phyloP scores from a whole-genome alignment of 495 filamentous ascomycete genomes.

The Trichoderma erinaceum region DNA sequence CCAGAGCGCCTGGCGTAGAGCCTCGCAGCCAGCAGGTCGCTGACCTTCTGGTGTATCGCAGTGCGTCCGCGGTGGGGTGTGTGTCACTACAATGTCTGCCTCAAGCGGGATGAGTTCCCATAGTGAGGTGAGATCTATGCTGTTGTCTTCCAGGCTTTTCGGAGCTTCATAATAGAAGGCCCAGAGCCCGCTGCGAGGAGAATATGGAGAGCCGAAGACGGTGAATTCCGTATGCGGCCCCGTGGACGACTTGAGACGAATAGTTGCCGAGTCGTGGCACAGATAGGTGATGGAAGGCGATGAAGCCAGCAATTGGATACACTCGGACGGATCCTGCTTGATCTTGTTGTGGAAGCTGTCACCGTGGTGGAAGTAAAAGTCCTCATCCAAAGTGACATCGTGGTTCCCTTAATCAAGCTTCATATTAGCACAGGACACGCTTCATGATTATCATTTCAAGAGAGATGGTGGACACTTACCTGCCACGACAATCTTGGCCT shows the following conservation, averaged over 20 bases:
- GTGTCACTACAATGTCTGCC: constrained; percentile 80
- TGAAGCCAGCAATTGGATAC: constrained; percentile 48
- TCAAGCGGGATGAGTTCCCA: constrained; percentile 58
- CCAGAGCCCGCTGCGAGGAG: constrained; percentile 58
- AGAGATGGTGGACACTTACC: constrained; percentile 44
- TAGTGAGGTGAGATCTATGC: constrained; percentile 25
- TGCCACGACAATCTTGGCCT: constrained; percentile 75
- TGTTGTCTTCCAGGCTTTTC: neutral
- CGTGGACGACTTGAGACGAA: constrained; percentile 49
- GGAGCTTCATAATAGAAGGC: constrained; percentile 58
- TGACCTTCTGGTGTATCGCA: constrained; percentile 57
- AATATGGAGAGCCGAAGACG: constrained; percentile 71
- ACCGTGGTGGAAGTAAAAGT: constrained; percentile 55
- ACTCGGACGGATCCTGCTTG: constrained; percentile 51
- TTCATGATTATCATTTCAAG: constrained; percentile 27
- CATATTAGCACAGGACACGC: constrained; percentile 28
- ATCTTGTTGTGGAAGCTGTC: constrained; percentile 52
- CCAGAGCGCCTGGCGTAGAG: constrained; percentile 62
- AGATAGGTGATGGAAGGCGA: constrained; percentile 59
- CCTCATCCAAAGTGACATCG: constrained; percentile 63
- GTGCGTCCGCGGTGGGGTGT: constrained; percentile 70
- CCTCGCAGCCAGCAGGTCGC: constrained; percentile 56
- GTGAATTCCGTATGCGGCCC: constrained; percentile 64
- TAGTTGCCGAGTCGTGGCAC: constrained; percentile 52
- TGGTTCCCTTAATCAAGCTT: constrained; percentile 57